Evolutionary conservation across 352 stramenopile species (phyloP).

Genomic region (Thalassiosira hispida): DNA sequence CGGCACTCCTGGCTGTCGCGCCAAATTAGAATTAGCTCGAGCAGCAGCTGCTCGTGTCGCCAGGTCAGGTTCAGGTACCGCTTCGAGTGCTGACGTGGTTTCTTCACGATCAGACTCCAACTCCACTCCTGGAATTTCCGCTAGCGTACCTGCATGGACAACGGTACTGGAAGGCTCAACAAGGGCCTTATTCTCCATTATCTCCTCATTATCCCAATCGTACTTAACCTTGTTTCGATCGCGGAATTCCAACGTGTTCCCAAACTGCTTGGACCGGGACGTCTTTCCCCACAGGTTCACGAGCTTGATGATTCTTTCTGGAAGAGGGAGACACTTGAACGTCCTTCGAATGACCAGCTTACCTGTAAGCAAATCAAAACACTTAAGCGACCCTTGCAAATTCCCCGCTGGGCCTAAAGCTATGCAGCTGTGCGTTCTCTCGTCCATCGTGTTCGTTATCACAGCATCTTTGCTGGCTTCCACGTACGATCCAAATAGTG

Average conservation of each 20-base stretch:
- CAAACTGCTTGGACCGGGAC: neutral
- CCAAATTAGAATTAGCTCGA: too few species aligned
- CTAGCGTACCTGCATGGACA: neutral
- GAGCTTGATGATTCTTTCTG: conserved; percentile 35
- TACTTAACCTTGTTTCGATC: neutral
- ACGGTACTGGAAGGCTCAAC: neutral
- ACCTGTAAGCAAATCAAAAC: conserved; percentile 35
- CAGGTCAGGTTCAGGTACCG: neutral
- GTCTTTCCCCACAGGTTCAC: conserved; percentile 7
- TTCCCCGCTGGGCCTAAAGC: neutral
- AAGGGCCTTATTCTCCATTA: neutral
- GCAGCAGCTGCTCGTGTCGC: too few species aligned
- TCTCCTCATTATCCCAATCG: neutral
- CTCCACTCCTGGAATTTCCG: neutral
- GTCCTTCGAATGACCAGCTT: conserved; percentile 1
- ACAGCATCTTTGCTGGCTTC: conserved; percentile 5
- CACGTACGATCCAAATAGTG: conserved; percentile 32
- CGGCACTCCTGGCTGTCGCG: too few species aligned
- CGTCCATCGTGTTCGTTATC: conserved; percentile 1
- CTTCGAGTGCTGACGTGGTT: neutral
- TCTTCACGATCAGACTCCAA: conserved; percentile 4
- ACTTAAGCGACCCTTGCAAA: neutral
- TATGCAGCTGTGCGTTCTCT: neutral
- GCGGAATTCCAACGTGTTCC: neutral
- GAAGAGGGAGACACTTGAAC: conserved; percentile 40